phyloP scores from a whole-genome alignment of 164 flowering plant species.

The Umbellularia californica region DNA sequence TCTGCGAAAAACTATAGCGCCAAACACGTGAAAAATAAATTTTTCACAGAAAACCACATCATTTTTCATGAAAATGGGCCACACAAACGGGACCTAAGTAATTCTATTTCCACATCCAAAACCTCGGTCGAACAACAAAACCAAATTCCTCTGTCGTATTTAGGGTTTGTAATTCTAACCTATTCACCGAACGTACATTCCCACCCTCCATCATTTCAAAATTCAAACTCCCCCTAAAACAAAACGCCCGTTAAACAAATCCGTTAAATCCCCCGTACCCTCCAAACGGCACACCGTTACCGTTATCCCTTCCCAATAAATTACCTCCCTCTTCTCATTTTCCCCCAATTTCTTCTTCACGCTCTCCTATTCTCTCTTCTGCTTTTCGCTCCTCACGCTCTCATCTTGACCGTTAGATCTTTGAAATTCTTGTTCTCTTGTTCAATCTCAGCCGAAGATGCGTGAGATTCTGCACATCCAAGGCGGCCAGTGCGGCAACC shows the following conservation, averaged over 20 bases:
- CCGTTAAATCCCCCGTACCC: neutral
- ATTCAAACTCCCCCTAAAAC: conserved; percentile 15
- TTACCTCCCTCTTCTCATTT: neutral
- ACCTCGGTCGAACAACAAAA: no score
- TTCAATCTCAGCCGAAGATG: conserved; percentile 20
- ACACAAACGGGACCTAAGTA: no score
- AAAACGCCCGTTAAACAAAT: neutral
- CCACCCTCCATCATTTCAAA: conserved; percentile 9
- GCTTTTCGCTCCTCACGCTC: neutral
- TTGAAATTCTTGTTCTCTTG: neutral
- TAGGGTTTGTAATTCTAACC: neutral
- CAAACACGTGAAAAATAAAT: no score
- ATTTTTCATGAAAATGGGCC: no score
- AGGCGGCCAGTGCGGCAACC: conserved; percentile 54
- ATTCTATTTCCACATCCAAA: no score
- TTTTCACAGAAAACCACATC: no score
- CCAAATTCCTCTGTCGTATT: no score
- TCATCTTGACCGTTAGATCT: neutral
- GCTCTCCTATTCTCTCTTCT: neutral
- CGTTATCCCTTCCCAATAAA: neutral
- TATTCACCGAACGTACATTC: no score
- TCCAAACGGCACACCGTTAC: neutral
- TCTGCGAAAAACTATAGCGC: no score
- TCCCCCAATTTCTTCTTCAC: neutral
- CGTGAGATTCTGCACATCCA: conserved; percentile 49